Base-by-base conservation (phyloP, 1,284 basidiomycete species). In the Ustilago tritici region DNA sequence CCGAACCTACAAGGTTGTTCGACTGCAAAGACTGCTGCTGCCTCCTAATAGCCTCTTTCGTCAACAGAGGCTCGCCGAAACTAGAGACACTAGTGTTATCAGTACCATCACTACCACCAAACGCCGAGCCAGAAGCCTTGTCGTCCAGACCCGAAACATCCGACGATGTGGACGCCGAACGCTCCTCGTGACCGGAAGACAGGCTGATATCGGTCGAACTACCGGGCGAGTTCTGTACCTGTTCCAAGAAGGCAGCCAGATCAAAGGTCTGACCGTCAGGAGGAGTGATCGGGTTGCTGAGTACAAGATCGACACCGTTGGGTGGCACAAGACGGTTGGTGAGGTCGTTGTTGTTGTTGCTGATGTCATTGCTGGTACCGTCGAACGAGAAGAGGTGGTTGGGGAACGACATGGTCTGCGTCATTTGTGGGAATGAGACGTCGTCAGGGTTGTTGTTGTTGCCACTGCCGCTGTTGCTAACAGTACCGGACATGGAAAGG, bases 181-280 rank as follows among this genome's bases (percentile, higher is more conserved):
- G 60, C 41, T 61, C 69, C 35, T 76, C 74, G 38, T 73, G 36
- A n/a, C 62, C 70, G 5, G 75, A 70, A 17, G 61, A 56, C 4
- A 66, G 28, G 54, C 76, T 73, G 57, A 65, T 60, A 15, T 77
- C 78, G 32, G 70, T 71, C 52, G 68, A 74, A 56, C 70, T 73
- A 54, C 74, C 70, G 4, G 78, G 78, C 43, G 78, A 79, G 62
- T 70, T 77, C 58, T 73, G 67, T 11, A 72, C 72, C 61, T 79
- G 78, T 60, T 76, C 78, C 35, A 79, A 38, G 70, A 79, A 79
- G 0, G 78, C 78, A 32, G 70, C 69, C 50, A 79, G 50, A 41
- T 79, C 78, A 46, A 79, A 79, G 3, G 62, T n/a, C 61, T 79
- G 78, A 19, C 75, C 77, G 5, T 79, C 78, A 3, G 73, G 68